phyloP scores from a whole-genome alignment of 1,284 basidiomycete genomes.

The Mycena sp. region DNA sequence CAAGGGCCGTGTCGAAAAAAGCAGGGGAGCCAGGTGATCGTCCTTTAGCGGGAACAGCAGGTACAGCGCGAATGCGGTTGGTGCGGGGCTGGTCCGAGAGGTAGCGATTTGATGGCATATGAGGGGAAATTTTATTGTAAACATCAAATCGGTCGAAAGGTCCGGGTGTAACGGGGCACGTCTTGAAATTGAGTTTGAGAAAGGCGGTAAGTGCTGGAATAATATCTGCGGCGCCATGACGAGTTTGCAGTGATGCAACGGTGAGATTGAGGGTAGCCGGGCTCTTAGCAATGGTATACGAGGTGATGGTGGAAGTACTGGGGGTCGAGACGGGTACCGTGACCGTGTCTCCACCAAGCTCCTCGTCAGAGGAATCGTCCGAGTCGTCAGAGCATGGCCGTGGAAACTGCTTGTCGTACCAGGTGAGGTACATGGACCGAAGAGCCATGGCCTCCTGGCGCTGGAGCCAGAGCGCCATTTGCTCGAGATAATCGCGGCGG shows the following conservation, averaged over 20 bases:
- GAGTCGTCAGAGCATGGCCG: neutral
- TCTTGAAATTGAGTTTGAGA: slow-evolving; percentile 16
- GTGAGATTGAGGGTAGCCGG: slow-evolving; percentile 17
- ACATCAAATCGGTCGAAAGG: neutral
- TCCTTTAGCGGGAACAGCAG: neutral
- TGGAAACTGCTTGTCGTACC: slow-evolving; percentile 1
- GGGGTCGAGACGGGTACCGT: neutral
- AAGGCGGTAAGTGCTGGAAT: slow-evolving; percentile 30
- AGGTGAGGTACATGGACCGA: slow-evolving; percentile 24
- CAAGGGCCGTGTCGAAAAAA: slow-evolving; percentile 17
- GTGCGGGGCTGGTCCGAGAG: neutral
- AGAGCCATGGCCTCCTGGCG: slow-evolving; percentile 33
- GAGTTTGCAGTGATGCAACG: slow-evolving; percentile 3
- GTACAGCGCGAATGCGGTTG: slow-evolving; percentile 12
- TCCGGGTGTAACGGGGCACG: neutral
- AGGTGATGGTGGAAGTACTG: neutral
- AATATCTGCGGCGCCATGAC: slow-evolving; percentile 30
- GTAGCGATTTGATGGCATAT: slow-evolving; percentile 9
- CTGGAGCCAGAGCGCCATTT: slow-evolving; percentile 39
- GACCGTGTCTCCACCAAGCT: neutral
- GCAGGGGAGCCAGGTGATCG: neutral
- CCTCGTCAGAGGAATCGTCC: slow-evolving; percentile 4
- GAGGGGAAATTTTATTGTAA: neutral
- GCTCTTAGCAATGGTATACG: slow-evolving; percentile 25
- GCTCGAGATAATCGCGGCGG: slow-evolving; percentile 34